Base-by-base conservation (phyloP, 148 eudicot genomes). In the Suaeda aralocaspica region DNA sequence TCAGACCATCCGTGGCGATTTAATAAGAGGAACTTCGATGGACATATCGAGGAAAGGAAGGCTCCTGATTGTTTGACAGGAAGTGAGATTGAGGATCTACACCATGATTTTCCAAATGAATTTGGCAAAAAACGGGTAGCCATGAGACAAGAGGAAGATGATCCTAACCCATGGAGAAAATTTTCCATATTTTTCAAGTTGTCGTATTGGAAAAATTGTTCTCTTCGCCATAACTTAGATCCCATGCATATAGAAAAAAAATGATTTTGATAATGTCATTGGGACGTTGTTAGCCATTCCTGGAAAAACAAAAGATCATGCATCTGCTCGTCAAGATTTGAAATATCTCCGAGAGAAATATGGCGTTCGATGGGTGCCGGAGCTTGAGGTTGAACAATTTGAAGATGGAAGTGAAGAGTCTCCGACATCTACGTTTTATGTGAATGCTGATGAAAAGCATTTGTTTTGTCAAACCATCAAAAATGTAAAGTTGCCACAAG, bases 271-370 rank as follows among this genome's bases (percentile, higher is more conserved):
- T 41, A 22, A 64, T 42, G 30, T 64, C 8, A n/a, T 64, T 39
- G 41, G 21, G 2, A 64, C 50, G 21, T 42, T 64, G 29, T 41
- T 64, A 22, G 67, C 16, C 2, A 42, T 66, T 24, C 69, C 69
- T 10, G 46, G 44, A 3, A 74, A 59, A 58, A 56, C 59, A 15
- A 67, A 74, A 34, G 77, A 58, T 67, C 57, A 59, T 59, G 2
- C 19, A 24, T 56, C 67, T 19, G 72, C 48, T 26, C 48, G 72
- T 12, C 5, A 2, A 4, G 72, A 74, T 24, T 48, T 66, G 10
- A 6, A 6, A 5, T 45, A 45, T 19, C 50, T 45, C 12, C 50
- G 18, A 45, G 50, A 45, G 50, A 9, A 45, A 19, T 4, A 11
- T 4, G 67, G 64, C 1, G 9, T 72, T 16, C 42, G 28, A 7